Base-by-base conservation (phyloP, 768 basidiomycete genomes). In the Termitomyces sp. region DNA sequence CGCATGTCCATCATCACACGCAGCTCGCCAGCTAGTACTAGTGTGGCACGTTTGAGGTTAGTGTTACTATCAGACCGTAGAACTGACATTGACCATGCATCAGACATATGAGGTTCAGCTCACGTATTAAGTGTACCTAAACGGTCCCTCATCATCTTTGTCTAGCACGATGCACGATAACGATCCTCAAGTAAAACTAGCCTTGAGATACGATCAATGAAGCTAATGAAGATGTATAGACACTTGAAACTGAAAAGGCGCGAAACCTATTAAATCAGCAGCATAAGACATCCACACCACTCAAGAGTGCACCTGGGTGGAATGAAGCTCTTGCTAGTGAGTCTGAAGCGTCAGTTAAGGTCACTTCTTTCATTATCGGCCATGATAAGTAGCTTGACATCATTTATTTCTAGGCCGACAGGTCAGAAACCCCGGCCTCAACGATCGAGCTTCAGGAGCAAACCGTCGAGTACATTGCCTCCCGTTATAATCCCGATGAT, bases 271-370 rank as follows among this genome's bases (percentile, higher is more conserved):
- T 75, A 22, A 71, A 73, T 6, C 66, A 67, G 4, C 78, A 82
- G 33, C 73, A 81, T 65, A 72, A 72, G 60, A 81, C 76, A 1
- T 78, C 81, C 2, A 76, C 82, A 1, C 78, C 81, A 11, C 77
- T 80, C 56, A 63, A 76, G 12, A 68, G 81, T 61, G 85, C 87
- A 0, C 87, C 86, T 3, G 88, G 87, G 1, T 89, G 88, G 88
- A 88, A 88, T 61, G 88, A 89, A 63, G 68, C 70, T 27, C 78
- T 89, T 13, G 88, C 88, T 0, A 80, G 77, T 57, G 61, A 76
- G 12, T 88, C 88, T 2, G 88, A 89, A 70, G 88, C 88, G 4
- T 70, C 73, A 18, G 74, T 88, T 48, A 89, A 89, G 79, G 87
- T 82, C 49, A 49, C 24, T 24, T 11, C 18, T 5, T 34, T 37